Evolutionary conservation across 257 asterid genomes (phyloP).

Genomic region (Avicennia marina): DNA sequence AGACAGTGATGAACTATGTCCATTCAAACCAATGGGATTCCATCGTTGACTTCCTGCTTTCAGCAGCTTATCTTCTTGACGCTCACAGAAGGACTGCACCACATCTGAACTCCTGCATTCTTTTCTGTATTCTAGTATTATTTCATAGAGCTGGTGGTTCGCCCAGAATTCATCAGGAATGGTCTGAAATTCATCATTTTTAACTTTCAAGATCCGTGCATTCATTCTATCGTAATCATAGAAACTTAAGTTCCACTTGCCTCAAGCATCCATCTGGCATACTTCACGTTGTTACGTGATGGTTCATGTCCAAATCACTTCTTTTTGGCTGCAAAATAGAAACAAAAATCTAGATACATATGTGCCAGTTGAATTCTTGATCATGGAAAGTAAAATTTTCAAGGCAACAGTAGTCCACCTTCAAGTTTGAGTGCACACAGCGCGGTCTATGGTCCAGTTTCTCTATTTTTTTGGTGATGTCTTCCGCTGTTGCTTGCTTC

Average conservation of each 20-base stretch:
- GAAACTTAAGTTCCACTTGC: conserved; percentile 27
- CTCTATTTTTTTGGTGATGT: conserved; percentile 43
- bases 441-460: conserved; percentile 54
- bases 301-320: conserved; percentile 96
- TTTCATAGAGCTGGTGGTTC: conserved; percentile 56
- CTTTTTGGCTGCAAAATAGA: conserved; percentile 64
- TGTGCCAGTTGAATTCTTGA: background rate
- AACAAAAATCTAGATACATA: background rate
- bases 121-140: conserved; percentile 67
- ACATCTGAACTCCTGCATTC: conserved; percentile 78
- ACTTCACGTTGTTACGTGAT: conserved; percentile 88
- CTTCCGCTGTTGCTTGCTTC: conserved; percentile 62
- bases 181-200: conserved; percentile 38
- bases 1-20: conserved; percentile 3
- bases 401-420: conserved; percentile 31
- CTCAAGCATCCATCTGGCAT: conserved; percentile 93
- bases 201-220: background rate
- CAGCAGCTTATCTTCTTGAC: conserved; percentile 33
- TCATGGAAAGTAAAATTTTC: background rate
- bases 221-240: background rate
- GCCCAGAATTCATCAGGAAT: conserved; percentile 77
- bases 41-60: background rate
- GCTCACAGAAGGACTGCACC: conserved; percentile 74
- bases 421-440: conserved; percentile 50
- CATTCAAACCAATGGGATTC: conserved; percentile 19